Conservation (phyloP, 164 flowering plant genomes). For the Piper betle region DNA sequence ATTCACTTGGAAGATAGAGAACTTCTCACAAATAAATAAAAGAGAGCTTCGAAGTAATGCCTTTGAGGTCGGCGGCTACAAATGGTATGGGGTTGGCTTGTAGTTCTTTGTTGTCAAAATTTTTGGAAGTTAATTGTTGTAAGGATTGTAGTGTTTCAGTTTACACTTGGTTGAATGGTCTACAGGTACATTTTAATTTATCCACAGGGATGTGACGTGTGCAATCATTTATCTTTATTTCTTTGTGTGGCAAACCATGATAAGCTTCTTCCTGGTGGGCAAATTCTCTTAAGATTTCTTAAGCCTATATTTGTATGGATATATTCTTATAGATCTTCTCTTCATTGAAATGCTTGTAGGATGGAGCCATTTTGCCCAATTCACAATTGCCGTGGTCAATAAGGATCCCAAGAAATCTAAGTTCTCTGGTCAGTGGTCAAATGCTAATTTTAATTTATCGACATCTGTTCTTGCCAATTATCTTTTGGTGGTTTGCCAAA, state of each 20-base stretch:
- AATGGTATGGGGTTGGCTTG: conserved; percentile 41
- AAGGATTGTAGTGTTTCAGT: conserved; percentile 33
- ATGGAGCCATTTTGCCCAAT: conserved; percentile 98
- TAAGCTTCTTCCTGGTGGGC: conserved; percentile 96
- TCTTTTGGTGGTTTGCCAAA: not conserved
- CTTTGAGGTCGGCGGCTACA: conserved; percentile 83
- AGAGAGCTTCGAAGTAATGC: conserved; percentile 75
- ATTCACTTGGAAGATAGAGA: conserved; percentile 81
- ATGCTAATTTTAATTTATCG: not conserved
- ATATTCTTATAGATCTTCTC: not conserved
- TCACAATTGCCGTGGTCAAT: conserved; percentile 91
- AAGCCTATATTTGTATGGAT: conserved; percentile 1
- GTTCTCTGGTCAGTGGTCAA: conserved; percentile 57
- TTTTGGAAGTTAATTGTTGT: conserved; percentile 28
- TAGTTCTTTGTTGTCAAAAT: not conserved
- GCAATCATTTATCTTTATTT: conserved; percentile 92
- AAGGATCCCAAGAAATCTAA: conserved; percentile 95
- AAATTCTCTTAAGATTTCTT: not conserved
- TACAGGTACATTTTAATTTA: conserved; percentile 91
- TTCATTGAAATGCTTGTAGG: conserved; percentile 28
- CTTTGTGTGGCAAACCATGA: conserved; percentile 99
- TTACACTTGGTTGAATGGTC: conserved; percentile 3
- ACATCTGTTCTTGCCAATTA: not conserved
- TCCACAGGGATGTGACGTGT: conserved; percentile 96
- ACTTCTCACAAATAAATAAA: conserved; percentile 66